A percentile compares a stretch with the other conserved stretches of the same genome.
These are phyloP conservation scores for Leccinum truebloodii DNA, from an alignment of 768 basidiomycete genomes.

Conservation along the genomic window DNA sequence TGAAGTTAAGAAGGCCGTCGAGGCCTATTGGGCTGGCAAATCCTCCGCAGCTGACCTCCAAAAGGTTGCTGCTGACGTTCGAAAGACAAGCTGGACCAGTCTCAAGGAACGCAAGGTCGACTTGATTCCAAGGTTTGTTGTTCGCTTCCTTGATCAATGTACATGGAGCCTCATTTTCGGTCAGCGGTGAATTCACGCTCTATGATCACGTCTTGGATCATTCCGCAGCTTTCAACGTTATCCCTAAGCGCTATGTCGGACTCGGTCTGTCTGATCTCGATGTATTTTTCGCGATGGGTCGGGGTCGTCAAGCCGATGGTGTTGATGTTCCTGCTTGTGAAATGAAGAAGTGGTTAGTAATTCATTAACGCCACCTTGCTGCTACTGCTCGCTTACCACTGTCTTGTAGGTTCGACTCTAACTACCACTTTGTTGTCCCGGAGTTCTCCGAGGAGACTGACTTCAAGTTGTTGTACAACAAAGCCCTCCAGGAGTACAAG, in stretches of 20 bases:
- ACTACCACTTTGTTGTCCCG: constrained; percentile 98
- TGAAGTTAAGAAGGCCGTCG: constrained; percentile 97
- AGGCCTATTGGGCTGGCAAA: constrained; percentile 98
- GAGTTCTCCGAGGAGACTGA: constrained; percentile 89
- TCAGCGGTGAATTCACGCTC: constrained; percentile 95
- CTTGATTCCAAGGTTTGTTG: constrained; percentile 80
- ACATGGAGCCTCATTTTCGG: constrained; percentile 18
- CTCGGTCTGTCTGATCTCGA: constrained; percentile 87
- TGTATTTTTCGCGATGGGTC: constrained; percentile 98
- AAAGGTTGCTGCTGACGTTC: constrained; percentile 84
- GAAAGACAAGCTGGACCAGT: constrained; percentile 83
- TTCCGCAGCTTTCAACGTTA: constrained; percentile 93
- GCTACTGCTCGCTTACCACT: constrained; percentile 3
- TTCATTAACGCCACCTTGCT: not conserved
- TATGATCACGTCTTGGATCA: constrained; percentile 99
- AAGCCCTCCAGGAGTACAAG: constrained; percentile 89
- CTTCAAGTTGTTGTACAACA: constrained; percentile 96
- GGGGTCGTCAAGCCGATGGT: constrained; percentile 91
- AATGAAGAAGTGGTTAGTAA: constrained; percentile 97
- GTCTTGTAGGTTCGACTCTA: constrained; percentile 85
- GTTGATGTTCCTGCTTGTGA: constrained; percentile 97
- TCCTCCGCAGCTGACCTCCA: constrained; percentile 84
- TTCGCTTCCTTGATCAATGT: constrained; percentile 7
- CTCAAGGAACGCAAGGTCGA: constrained; percentile 88
- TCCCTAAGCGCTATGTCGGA: constrained; percentile 90